Evolutionary conservation across 176 grass and related monocot genomes (phyloP), one percentile per base, ranked within the genome.

Genomic region (Urochloa ruziziensis): DNA sequence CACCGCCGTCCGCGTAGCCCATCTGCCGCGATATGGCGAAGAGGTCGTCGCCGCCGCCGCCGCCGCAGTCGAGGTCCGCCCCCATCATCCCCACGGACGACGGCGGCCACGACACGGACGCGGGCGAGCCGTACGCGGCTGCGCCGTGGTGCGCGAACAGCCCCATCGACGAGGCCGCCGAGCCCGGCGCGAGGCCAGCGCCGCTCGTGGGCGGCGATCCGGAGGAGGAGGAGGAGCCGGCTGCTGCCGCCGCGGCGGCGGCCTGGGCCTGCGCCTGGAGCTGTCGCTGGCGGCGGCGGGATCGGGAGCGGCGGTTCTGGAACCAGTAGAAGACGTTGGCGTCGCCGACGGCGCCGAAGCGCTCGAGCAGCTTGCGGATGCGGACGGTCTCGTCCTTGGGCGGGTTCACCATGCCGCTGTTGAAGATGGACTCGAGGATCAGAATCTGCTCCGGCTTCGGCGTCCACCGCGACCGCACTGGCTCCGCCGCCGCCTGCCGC

Each of bases 301-400:
- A 98, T 18, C 92, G 80, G 1, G 95, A 98, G 69, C 95, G 88
- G 28, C 95, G 84, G 75, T 98, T 98, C 89, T 95, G 95, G 70
- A 98, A 98, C 95, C 95, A 98, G 80, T 98, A 98, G 79, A 98
- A 98, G 70, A 98, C 92, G 77, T 98, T 98, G 74, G 95, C 92
- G 69, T 97, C 95, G 35, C 92, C 90, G 67, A 97, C 95, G 58
- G 90, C 81, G 61, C 95, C 95, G 73, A 97, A 97, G 48, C 94
- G 89, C 74, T 97, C 95, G 66, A 97, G 90, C 10, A 97, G 90
- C 86, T 97, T 97, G 70, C 95, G 86, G 74, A 97, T 97, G 52
- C 92, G 82, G 47, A 97, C 90, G 0, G 95, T 97, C 84, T 97
- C 95, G 53, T 94, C 95, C 86, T 97, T 97, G 48, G 95, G 95